Evolutionary conservation across 345 rosid genomes (phyloP).

Genomic region (Rhizophora mangle): DNA sequence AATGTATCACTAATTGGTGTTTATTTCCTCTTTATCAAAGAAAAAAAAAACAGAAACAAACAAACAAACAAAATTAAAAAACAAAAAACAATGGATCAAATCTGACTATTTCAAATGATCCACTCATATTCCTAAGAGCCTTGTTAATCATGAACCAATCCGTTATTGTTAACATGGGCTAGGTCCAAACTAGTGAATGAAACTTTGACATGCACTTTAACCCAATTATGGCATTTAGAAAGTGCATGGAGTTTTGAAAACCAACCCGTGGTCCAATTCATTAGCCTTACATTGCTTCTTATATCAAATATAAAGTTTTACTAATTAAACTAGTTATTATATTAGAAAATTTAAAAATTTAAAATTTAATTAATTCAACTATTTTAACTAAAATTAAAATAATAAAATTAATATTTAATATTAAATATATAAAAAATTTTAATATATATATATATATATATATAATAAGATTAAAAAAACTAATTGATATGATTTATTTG

Average conservation of each 20-base stretch:
- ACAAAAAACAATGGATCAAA: conserved; percentile 1
- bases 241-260: conserved; percentile 29
- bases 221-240: conserved; percentile 57
- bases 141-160: conserved; percentile 60
- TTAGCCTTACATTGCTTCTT: conserved; percentile 43
- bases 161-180: conserved; percentile 54
- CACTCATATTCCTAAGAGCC: conserved; percentile 34
- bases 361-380: too few species aligned
- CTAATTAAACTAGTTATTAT: too few species aligned
- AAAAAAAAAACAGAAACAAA: not conserved
- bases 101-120: conserved; percentile 39
- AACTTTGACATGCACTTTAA: conserved; percentile 47
- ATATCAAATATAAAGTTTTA: not conserved
- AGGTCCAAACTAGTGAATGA: conserved; percentile 61
- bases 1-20: too few species aligned
- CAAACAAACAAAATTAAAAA: too few species aligned
- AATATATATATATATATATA: too few species aligned
- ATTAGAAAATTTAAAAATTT: too few species aligned
- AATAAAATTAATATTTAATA: too few species aligned
- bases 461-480: too few species aligned
- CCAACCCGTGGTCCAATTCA: conserved; percentile 35
- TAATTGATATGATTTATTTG: too few species aligned
- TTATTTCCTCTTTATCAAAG: too few species aligned
- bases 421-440: too few species aligned
- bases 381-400: too few species aligned